Evolutionary conservation across 139 green algal genomes (phyloP).

Genomic region (Raphidocelis subcapitata): DNA sequence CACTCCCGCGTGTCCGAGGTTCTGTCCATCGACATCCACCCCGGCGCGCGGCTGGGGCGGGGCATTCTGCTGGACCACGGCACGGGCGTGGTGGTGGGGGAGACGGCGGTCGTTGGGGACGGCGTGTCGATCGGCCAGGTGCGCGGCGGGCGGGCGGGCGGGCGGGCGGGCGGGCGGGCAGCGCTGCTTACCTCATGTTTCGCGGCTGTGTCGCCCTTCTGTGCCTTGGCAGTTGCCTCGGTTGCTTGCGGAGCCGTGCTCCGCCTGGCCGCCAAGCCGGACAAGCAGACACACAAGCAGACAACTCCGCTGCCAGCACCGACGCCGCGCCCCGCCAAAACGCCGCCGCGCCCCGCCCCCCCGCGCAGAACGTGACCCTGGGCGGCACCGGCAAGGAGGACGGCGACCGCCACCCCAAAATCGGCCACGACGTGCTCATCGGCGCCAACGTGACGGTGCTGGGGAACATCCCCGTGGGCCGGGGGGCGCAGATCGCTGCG

Average conservation of each 20-base stretch:
- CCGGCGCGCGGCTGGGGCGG: constrained; percentile 86
- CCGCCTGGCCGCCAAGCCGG: too few species aligned
- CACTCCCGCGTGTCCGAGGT: constrained; percentile 74
- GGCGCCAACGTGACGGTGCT: constrained; percentile 84
- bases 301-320: neutral
- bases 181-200: too few species aligned
- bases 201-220: too few species aligned
- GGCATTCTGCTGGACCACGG: constrained; percentile 96
- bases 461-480: constrained; percentile 92
- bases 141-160: too few species aligned
- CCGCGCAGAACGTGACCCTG: constrained; percentile 86
- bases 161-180: too few species aligned
- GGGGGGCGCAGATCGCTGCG: constrained; percentile 77
- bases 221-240: neutral
- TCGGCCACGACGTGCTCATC: constrained; percentile 86
- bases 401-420: constrained; percentile 89
- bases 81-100: constrained; percentile 92
- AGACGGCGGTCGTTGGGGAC: constrained; percentile 88
- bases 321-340: neutral
- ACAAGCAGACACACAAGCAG: too few species aligned
- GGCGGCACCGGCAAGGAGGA: constrained; percentile 95
- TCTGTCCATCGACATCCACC: constrained; percentile 95
- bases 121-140: constrained; percentile 86
- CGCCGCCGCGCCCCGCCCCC: neutral
- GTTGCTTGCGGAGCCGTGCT: too few species aligned